Evolutionary conservation across 805 yeast genomes (phyloP).

Genomic region (Novakomyces olei): DNA sequence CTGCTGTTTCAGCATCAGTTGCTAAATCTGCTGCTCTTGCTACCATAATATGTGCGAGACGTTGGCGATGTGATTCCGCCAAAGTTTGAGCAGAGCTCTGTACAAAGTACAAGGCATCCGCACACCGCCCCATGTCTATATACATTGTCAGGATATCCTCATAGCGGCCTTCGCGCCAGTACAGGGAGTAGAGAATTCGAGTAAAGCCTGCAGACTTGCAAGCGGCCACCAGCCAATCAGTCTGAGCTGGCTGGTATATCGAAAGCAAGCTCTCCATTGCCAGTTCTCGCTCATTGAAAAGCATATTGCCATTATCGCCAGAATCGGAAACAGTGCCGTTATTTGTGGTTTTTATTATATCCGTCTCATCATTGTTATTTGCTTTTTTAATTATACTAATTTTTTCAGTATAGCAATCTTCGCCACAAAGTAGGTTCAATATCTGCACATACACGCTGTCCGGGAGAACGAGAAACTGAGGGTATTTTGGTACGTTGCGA

Average conservation of each 20-base stretch:
- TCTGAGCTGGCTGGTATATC: constrained; percentile 35
- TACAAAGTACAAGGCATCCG: too few relatives aligned
- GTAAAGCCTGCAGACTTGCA: constrained; percentile 34
- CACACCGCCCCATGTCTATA: too few relatives aligned
- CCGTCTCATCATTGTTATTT: too few relatives aligned
- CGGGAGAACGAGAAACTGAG: constrained; percentile 56
- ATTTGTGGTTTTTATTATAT: too few relatives aligned
- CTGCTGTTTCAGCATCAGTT: too few relatives aligned
- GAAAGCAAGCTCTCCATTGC: constrained; percentile 56
- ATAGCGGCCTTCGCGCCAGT: constrained; percentile 29
- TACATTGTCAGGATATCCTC: constrained; percentile 24
- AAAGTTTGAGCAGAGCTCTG: too few relatives aligned
- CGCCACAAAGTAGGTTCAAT: constrained; percentile 27
- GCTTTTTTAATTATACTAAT: too few relatives aligned
- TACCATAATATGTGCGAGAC: too few relatives aligned
- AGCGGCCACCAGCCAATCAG: constrained; percentile 26
- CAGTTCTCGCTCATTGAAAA: constrained; percentile 48
- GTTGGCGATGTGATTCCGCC: too few relatives aligned
- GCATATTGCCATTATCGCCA: too few relatives aligned
- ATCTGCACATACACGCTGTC: constrained; percentile 32
- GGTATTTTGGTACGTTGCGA: constrained; percentile 61
- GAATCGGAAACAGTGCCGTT: too few relatives aligned
- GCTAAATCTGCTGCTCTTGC: too few relatives aligned
- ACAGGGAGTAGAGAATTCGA: constrained; percentile 36
- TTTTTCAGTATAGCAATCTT: constrained; percentile 15